Evolutionary conservation across 208 protist species (phyloP), one percentile per base, ranked within the genome.

Genomic region (Trypanosomatidae sp.): DNA sequence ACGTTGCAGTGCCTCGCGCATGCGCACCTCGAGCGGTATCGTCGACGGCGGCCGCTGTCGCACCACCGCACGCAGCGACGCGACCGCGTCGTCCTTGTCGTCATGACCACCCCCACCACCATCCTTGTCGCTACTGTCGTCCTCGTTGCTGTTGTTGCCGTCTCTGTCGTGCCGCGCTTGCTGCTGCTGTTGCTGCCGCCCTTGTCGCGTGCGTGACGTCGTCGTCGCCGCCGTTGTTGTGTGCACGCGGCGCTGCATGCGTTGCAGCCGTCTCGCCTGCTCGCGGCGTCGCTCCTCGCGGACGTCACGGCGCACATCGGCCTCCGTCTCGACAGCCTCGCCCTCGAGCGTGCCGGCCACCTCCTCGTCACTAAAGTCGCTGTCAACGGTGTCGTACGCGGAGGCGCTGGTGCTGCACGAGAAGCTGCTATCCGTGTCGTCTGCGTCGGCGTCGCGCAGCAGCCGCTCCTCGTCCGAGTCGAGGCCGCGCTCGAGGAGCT

Each of bases 351-450:
- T 13, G 52, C 60, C 32, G 42, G 49, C 53, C 48, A 50, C 59
- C 20, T 88, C 72, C 42, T 83, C 70, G 10, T 72, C 78, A 42
- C 67, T 73, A 55, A 88, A 88, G 61, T 88, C 73, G 44, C 69
- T 83, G 25, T 88, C 78, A 19, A 88, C 43, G 21, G 71, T 60
- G 40, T 88, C 78, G 11, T 67, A 33, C 39, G 71, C 43, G 32
- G 82, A 71, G 41, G 76, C 70, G 26, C 71, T 71, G 44, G 62
- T 83, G 52, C 61, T 33, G 23, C 57, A 52, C 28, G 30, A 61
- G 58, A 81, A 88, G 53, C 63, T 78, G 53, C 62, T 75, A 50
- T 88, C 78, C 2, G 65, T 62, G 16, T 53, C 63, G 23, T 43
- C 59, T 24, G 70, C 67, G 54, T 68, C 71, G 16, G 71, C 46